Conservation (phyloP, 257 asterid genomes). For the Striga asiatica region DNA sequence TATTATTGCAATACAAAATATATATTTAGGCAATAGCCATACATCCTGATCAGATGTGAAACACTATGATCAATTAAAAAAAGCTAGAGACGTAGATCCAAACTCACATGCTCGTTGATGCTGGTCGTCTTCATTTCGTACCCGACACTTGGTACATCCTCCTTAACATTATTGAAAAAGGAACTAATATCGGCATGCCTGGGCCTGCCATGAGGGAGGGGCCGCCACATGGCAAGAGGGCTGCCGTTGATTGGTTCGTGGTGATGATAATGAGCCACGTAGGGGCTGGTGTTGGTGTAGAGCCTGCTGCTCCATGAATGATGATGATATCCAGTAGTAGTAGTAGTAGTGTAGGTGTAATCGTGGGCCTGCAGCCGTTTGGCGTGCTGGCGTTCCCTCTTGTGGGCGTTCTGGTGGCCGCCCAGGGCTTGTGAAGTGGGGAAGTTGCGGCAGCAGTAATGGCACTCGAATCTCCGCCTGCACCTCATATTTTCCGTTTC, state of each 20-base stretch:
- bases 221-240: slow-evolving; percentile 47
- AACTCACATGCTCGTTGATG: slow-evolving; percentile 63
- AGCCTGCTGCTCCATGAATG: slow-evolving; percentile 21
- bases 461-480: too few species aligned
- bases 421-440: too few species aligned
- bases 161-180: not conserved
- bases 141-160: slow-evolving; percentile 15
- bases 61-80: too few species aligned
- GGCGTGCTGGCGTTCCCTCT: too few species aligned
- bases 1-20: not conserved
- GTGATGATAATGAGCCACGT: slow-evolving; percentile 3
- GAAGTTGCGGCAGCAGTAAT: too few species aligned
- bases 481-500: too few species aligned
- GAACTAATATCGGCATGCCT: not conserved
- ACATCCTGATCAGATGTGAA: too few species aligned
- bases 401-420: too few species aligned
- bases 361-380: too few species aligned
- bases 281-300: slow-evolving; percentile 18
- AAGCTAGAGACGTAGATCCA: slow-evolving; percentile 57
- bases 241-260: slow-evolving; percentile 40
- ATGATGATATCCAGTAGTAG: not conserved
- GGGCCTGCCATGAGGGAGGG: slow-evolving; percentile 14
- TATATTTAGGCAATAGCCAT: too few species aligned
- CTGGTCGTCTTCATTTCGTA: slow-evolving; percentile 25
- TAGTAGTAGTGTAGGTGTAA: too few species aligned